Conservation (phyloP, 1,284 basidiomycete genomes). For the Meira miltonrushii region DNA sequence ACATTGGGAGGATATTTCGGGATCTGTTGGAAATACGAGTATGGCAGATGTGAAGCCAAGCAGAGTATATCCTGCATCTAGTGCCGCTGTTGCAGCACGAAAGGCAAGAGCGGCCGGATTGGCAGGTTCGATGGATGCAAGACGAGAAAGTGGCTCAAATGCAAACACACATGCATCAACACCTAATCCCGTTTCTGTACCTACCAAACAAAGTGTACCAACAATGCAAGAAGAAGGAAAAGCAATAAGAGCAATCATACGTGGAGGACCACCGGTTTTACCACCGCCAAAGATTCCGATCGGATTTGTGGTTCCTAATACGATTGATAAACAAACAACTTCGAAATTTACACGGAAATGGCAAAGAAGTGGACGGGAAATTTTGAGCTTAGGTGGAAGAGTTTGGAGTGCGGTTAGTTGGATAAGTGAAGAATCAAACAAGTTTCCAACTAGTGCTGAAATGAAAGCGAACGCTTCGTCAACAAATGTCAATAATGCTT, state of each 20-base stretch:
- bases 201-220: neutral
- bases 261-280: neutral
- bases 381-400: conserved; percentile 38
- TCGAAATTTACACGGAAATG: conserved; percentile 24
- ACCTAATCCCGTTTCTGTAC: neutral
- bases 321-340: conserved; percentile 25
- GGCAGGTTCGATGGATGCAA: too few species aligned
- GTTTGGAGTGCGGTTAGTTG: conserved; percentile 37
- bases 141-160: too few species aligned
- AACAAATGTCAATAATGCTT: neutral
- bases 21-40: neutral
- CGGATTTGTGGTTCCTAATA: conserved; percentile 27
- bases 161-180: neutral
- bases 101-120: too few species aligned
- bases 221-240: neutral
- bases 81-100: too few species aligned
- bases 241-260: neutral
- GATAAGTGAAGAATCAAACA: conserved; percentile 1
- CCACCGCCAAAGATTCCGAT: conserved; percentile 31
- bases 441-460: neutral
- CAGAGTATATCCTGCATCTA: too few species aligned
- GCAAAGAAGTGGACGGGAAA: conserved; percentile 29
- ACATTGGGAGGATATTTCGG: neutral
- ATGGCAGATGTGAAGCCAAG: too few species aligned
- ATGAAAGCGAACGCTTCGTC: neutral